Conservation (phyloP, 805 yeast species). For the Lipomyces oligophaga region DNA sequence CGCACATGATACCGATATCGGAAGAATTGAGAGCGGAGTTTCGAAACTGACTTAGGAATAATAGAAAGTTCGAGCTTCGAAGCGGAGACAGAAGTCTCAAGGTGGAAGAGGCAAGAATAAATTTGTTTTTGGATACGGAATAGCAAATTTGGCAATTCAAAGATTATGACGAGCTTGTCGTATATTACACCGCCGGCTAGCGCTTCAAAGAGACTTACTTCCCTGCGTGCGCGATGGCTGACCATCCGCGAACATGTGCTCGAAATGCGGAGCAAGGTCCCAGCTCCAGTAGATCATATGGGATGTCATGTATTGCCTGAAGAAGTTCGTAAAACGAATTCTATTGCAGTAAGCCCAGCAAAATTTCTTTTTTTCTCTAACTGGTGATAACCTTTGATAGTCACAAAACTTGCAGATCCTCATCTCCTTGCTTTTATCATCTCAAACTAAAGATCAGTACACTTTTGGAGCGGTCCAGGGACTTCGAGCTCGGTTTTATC, state of each 20-base stretch:
- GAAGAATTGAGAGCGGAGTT: no score
- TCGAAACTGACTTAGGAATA: no score
- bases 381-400: constrained; percentile 32
- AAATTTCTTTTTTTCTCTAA: not conserved
- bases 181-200: constrained; percentile 2
- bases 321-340: constrained; percentile 10
- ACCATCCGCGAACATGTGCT: constrained; percentile 10
- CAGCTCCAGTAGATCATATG: constrained; percentile 84
- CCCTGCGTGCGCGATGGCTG: constrained; percentile 19
- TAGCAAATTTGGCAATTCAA: no score
- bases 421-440: constrained; percentile 77
- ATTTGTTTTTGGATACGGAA: no score
- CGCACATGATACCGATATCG: no score
- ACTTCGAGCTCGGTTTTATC: constrained; percentile 47
- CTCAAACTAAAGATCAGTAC: constrained; percentile 89
- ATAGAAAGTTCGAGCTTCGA: no score
- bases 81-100: no score
- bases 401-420: constrained; percentile 67
- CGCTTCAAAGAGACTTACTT: constrained; percentile 1
- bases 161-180: not conserved
- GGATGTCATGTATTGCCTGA: constrained; percentile 69
- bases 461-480: constrained; percentile 67
- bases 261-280: constrained; percentile 58
- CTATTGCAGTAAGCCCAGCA: constrained; percentile 15
- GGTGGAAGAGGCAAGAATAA: no score